Evolutionary conservation across 208 protist genomes (phyloP).

Genomic region (Novymonas esmeraldas): DNA sequence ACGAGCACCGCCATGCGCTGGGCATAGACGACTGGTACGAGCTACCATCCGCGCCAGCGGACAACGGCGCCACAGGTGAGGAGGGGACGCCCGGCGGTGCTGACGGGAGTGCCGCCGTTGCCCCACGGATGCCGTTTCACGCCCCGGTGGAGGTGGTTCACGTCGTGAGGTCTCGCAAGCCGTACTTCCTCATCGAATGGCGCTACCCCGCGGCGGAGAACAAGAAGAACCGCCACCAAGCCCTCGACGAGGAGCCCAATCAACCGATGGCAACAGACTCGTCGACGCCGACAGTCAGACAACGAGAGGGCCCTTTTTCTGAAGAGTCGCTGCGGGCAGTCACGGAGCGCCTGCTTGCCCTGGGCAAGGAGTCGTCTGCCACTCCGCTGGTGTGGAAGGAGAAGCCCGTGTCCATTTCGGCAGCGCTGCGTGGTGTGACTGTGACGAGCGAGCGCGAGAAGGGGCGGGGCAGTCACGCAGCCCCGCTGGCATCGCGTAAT

Average conservation of each 20-base stretch:
- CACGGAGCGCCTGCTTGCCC: conserved; percentile 24
- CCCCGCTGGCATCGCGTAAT: conserved; percentile 23
- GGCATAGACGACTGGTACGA: conserved; percentile 51
- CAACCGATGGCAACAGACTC: conserved; percentile 1
- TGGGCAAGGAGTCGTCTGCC: conserved; percentile 14
- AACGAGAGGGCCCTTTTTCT: conserved; percentile 9
- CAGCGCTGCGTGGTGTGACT: conserved; percentile 49
- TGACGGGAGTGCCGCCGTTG: conserved; percentile 5
- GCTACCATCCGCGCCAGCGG: not conserved
- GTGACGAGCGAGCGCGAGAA: conserved; percentile 57
- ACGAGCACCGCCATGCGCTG: conserved; percentile 39
- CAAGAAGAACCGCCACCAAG: conserved; percentile 22
- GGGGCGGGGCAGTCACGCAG: conserved; percentile 54
- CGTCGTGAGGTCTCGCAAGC: conserved; percentile 66
- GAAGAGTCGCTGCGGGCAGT: conserved; percentile 12
- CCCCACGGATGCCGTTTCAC: conserved; percentile 30
- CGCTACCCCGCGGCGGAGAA: conserved; percentile 53
- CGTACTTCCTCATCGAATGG: conserved; percentile 86
- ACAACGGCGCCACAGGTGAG: not conserved
- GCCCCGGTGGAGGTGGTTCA: conserved; percentile 78
- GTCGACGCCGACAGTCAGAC: not conserved
- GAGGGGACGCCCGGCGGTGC: not conserved
- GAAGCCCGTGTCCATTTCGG: conserved; percentile 46
- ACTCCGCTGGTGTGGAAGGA: conserved; percentile 37
- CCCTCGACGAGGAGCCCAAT: conserved; percentile 5